phyloP scores from a whole-genome alignment of 2,329 filamentous ascomycete species.

The Ophiognomonia clavigignenti-juglandacearum region DNA sequence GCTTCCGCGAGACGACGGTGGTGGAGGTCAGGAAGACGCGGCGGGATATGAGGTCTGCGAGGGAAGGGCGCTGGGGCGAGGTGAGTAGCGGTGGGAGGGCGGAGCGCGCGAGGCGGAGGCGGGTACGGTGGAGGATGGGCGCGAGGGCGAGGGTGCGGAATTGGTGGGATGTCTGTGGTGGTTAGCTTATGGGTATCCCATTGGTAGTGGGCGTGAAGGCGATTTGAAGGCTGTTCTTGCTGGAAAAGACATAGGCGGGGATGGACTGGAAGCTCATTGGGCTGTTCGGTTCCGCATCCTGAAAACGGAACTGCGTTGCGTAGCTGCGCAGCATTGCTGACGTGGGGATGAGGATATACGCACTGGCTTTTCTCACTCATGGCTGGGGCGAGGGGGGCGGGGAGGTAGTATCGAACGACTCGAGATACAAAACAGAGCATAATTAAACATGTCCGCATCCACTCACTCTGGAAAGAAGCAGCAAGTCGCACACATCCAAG shows the following conservation, averaged over 20 bases:
- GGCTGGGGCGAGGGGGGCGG: neutral
- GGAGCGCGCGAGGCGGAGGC: slow-evolving; percentile 52
- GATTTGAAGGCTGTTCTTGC: slow-evolving; percentile 36
- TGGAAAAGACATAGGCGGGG: slow-evolving; percentile 60
- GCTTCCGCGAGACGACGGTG: slow-evolving; percentile 57
- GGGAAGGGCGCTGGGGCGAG: slow-evolving; percentile 52
- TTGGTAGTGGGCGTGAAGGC: neutral
- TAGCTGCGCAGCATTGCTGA: too few species aligned
- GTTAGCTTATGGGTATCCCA: neutral
- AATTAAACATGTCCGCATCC: slow-evolving; percentile 22
- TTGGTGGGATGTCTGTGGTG: slow-evolving; percentile 51
- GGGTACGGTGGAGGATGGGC: slow-evolving; percentile 60
- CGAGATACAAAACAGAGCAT: neutral
- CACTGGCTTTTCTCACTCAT: too few species aligned
- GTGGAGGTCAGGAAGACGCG: slow-evolving; percentile 65
- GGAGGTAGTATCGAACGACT: neutral
- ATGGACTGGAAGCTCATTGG: too few species aligned
- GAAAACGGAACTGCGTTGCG: too few species aligned
- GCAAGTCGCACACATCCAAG: slow-evolving; percentile 52
- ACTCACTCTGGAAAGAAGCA: slow-evolving; percentile 50
- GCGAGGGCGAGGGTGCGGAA: slow-evolving; percentile 58
- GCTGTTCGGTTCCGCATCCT: too few species aligned
- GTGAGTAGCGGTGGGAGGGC: slow-evolving; percentile 52
- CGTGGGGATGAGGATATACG: too few species aligned
- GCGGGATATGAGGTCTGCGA: slow-evolving; percentile 57